Percentiles rank a stretch among this genome's conserved stretches.
Evolutionary conservation across 1,139 yeast species (phyloP).

Genomic region (Nakaseomyces uthaithaninus): DNA sequence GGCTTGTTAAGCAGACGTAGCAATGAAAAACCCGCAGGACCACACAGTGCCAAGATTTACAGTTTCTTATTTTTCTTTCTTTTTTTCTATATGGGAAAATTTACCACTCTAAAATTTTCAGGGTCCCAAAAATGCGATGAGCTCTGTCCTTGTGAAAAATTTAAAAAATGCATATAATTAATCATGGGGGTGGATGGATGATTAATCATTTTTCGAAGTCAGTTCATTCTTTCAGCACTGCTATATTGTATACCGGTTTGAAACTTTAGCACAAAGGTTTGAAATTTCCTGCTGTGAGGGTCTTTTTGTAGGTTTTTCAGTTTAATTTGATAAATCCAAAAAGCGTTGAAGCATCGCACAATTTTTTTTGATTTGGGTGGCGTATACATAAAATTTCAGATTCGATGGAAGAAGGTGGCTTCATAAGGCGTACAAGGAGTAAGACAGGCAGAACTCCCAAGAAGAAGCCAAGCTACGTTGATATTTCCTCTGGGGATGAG

Average conservation of each 20-base stretch:
- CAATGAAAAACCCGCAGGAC: too few relatives aligned
- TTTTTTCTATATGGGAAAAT: too few relatives aligned
- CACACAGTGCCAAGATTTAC: neutral
- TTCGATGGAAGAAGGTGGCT: conserved; percentile 27
- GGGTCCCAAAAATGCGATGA: conserved; percentile 1
- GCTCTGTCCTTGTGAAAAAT: neutral
- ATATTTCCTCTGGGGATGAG: conserved; percentile 11
- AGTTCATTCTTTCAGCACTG: too few relatives aligned
- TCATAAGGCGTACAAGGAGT: conserved; percentile 23
- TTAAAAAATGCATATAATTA: neutral
- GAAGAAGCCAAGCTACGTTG: conserved; percentile 20
- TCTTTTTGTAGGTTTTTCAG: too few relatives aligned
- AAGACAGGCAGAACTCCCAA: conserved; percentile 14
- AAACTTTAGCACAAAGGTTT: too few relatives aligned
- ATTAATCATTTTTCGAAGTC: too few relatives aligned
- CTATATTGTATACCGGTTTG: too few relatives aligned
- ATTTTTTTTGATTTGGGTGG: neutral
- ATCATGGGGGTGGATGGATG: too few relatives aligned
- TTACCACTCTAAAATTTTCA: conserved; percentile 1
- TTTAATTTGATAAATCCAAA: too few relatives aligned
- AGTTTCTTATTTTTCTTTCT: neutral
- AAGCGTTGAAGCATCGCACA: too few relatives aligned
- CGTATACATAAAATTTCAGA: neutral
- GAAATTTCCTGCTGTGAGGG: too few relatives aligned
- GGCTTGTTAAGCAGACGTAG: too few relatives aligned